Conservation (phyloP, 768 basidiomycete species). For the Lactifluus rugatus region DNA sequence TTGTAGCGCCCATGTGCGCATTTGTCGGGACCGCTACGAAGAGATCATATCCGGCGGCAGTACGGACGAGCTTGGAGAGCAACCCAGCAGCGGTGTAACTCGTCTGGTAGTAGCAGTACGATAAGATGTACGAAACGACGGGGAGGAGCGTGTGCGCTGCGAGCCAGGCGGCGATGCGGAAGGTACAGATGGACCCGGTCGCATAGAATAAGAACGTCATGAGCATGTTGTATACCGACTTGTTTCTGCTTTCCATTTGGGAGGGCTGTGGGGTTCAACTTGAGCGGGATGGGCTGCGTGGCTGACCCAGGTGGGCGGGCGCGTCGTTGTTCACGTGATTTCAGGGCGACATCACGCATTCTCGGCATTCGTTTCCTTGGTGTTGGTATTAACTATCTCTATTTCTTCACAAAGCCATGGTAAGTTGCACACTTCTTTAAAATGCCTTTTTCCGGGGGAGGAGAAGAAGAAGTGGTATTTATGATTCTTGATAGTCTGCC, state of each 20-base stretch:
- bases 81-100: neutral
- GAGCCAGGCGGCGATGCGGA: neutral
- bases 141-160: neutral
- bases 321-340: neutral
- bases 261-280: neutral
- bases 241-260: neutral
- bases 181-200: neutral
- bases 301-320: neutral
- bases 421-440: neutral
- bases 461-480: neutral
- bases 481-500: neutral
- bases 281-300: neutral
- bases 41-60: neutral
- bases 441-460: neutral
- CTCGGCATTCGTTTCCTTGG: too few species aligned
- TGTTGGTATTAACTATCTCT: neutral
- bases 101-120: neutral
- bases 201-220: conserved; percentile 7
- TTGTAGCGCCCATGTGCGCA: too few species aligned
- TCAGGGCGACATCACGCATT: neutral
- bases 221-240: conserved; percentile 1
- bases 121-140: neutral
- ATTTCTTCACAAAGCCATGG: neutral
- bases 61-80: conserved; percentile 2
- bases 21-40: neutral